Base-by-base conservation (phyloP, 768 basidiomycete species). In the Naganishia kalamii region DNA sequence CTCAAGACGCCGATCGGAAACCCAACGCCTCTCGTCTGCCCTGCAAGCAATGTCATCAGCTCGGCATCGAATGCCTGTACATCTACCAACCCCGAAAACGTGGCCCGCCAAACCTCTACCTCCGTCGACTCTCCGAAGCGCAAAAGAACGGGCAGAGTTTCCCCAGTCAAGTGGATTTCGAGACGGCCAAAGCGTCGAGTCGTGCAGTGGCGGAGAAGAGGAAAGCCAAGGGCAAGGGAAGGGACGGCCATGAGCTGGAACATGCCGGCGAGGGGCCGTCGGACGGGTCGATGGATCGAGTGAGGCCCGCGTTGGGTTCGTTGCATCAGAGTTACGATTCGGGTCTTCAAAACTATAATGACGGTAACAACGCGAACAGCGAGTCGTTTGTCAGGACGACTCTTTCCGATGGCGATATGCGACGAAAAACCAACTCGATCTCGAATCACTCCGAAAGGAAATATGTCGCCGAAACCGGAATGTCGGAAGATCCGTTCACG, bases 71-170 rank as follows among this genome's bases (percentile, higher is more conserved):
- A 5, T 92, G 92, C 77, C 91, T 88, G 0, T 94, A 92, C 70
- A 88, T 90, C 74, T 93, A 93, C 75, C 88, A 89, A 75, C 92
- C 92, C 21, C 92, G 92, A 82, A 93, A 93, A 78, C 82, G 92
- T 63, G 92, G 92, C 0, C 92, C 92, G 3, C 92, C 91, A 1
- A 93, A 93, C 77, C 81, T 92, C 88, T 93, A 78, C 60, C 71
- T 51, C 54, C 47, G 35, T 27, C 46, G 37, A 13, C 46, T 61
- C 19, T 60, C 41, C 10, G 54, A 63, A 41, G 62, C 62, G n/a
- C 29, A 52, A 52, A 29, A 52, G 19, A 35, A 32, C 13, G 51
- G 51, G 11, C 29, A 32, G 37, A 35, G 37, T 23, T 57, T 57
- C 54, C 54, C 54, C 23, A 37, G 33, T 15, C 35, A 57, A 40